Percentiles rank a stretch among this genome's conserved stretches.
Conservation (phyloP, 495 filamentous ascomycete species). For the Entonaema liquescens region DNA sequence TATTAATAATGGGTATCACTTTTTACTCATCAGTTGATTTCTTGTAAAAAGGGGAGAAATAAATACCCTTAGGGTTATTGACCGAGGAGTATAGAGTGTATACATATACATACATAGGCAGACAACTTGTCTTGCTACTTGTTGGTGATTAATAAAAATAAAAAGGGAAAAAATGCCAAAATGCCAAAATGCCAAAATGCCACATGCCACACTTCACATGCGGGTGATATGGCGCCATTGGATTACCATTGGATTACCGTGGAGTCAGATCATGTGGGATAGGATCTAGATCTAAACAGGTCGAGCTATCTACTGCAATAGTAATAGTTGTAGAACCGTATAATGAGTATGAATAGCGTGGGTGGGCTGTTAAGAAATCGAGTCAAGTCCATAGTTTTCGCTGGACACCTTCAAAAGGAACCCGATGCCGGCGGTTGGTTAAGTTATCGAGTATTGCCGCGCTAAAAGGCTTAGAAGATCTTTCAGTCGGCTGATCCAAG, state of each 20-base stretch:
- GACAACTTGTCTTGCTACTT: too few relatives aligned
- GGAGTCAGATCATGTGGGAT: constrained; percentile 21
- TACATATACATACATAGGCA: constrained; percentile 7
- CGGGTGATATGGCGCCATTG: constrained; percentile 27
- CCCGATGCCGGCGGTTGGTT: constrained; percentile 25
- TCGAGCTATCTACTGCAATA: background rate
- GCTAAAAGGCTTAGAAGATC: constrained; percentile 9
- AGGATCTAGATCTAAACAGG: constrained; percentile 23
- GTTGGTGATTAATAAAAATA: constrained; percentile 7
- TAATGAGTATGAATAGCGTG: background rate
- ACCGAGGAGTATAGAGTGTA: constrained; percentile 11
- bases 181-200: too few relatives aligned
- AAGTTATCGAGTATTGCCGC: constrained; percentile 25
- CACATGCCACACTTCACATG: constrained; percentile 22
- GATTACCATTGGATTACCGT: constrained; percentile 1
- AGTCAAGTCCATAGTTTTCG: background rate
- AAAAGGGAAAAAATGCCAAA: constrained; percentile 2
- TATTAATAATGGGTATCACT: constrained; percentile 30
- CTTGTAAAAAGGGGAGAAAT: constrained; percentile 2
- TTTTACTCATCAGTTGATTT: constrained; percentile 4
- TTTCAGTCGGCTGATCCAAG: constrained; percentile 22
- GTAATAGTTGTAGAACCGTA: background rate
- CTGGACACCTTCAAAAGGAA: background rate
- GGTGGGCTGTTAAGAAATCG: background rate
- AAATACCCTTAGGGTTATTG: background rate